Base-by-base conservation (phyloP, 306 rosid genomes). In the Erythrophleum fordii region DNA sequence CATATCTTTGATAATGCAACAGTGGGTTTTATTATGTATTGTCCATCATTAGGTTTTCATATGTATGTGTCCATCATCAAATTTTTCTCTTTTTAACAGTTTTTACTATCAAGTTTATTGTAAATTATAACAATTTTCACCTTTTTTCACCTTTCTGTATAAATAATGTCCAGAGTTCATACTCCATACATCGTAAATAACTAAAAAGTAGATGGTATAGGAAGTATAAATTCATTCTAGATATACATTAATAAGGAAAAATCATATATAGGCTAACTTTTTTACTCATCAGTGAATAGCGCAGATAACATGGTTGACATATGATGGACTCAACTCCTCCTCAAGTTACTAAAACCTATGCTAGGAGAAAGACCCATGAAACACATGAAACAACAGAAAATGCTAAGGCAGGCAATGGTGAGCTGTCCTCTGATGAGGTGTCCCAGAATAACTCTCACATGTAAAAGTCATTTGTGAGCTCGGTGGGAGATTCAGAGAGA, bases 271-370 rank as follows among this genome's bases (percentile, higher is more conserved):
- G 52, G 74, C 58, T 44, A 16, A 70, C 56, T 69, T 28, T 53
- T 75, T 56, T 23, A 70, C 29, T 61, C 72, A 60, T 60, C 76
- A 65, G 75, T 72, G 77, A 65, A 29, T 53, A 62, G 71, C 67
- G 77, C 29, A 18, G 68, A 64, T 64, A 60, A 62, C 46, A 76
- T 83, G 56, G 51, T 42, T 71, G 68, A 51, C 59, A 83, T n/a
- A n/a, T n/a, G n/a, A n/a, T n/a, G n/a, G n/a, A n/a, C n/a, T n/a
- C n/a, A n/a, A n/a, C n/a, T n/a, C n/a, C n/a, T n/a, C n/a, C n/a
- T n/a, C n/a, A n/a, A n/a, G n/a, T n/a, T n/a, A n/a, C n/a, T n/a
- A n/a, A n/a, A n/a, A n/a, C n/a, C n/a, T n/a, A n/a, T n/a, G n/a
- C n/a, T n/a, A n/a, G n/a, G n/a, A n/a, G n/a, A n/a, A n/a, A n/a